phyloP scores from a whole-genome alignment of 805 yeast species.

The Candida boidinii region DNA sequence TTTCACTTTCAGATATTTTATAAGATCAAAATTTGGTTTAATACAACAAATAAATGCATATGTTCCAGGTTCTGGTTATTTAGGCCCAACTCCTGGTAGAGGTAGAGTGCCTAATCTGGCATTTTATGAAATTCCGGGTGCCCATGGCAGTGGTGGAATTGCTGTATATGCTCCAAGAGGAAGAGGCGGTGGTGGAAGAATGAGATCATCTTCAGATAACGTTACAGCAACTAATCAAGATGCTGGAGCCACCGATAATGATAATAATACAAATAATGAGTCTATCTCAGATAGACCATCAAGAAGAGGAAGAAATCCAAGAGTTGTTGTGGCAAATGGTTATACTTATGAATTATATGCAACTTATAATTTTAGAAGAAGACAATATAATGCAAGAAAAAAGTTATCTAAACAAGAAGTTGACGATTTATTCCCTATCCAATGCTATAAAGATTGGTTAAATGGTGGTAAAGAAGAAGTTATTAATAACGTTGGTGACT shows the following conservation, averaged over 20 bases:
- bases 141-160: not conserved
- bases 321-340: no score
- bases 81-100: conserved; percentile 6
- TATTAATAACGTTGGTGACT: conserved; percentile 31
- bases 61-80: conserved; percentile 24
- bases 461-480: conserved; percentile 52
- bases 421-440: conserved; percentile 49
- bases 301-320: conserved; percentile 5
- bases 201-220: not conserved
- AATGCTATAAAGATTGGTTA: conserved; percentile 52
- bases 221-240: not conserved
- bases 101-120: not conserved
- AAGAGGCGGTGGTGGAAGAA: not conserved
- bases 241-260: no score
- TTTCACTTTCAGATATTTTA: conserved; percentile 53
- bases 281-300: no score
- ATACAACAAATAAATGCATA: no score
- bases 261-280: not conserved
- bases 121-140: not conserved
- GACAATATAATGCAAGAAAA: conserved; percentile 36
- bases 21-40: conserved; percentile 50
- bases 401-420: conserved; percentile 48
- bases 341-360: conserved; percentile 13
- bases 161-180: not conserved
- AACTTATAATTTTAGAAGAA: no score